Conservation (phyloP, 164 flowering plant genomes). For the Vitis amurensis region DNA sequence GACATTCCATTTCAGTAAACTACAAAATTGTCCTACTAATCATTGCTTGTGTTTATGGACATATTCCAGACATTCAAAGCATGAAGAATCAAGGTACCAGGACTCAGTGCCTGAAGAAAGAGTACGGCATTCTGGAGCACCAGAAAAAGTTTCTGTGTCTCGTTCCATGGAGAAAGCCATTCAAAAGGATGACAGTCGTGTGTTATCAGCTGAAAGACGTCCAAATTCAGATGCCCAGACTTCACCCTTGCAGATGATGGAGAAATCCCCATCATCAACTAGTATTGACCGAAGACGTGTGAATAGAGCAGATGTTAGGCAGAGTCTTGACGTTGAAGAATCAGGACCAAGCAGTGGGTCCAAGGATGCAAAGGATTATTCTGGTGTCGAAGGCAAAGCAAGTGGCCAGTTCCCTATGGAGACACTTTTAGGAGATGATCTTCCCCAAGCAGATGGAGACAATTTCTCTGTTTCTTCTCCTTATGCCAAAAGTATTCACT, state of each 20-base stretch:
- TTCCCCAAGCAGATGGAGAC: constrained; percentile 44
- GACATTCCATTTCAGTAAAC: too few relatives aligned
- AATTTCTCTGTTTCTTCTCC: constrained; percentile 48
- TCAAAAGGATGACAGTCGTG: constrained; percentile 39
- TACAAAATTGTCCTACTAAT: too few relatives aligned
- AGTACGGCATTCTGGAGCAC: constrained; percentile 21
- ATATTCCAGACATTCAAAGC: constrained; percentile 44
- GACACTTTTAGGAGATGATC: constrained; percentile 31
- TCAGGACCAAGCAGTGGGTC: constrained; percentile 43
- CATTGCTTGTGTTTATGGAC: not conserved
- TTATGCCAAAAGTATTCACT: constrained; percentile 31
- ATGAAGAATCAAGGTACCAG: constrained; percentile 37
- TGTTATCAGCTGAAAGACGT: constrained; percentile 41
- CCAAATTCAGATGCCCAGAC: constrained; percentile 33
- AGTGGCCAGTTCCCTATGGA: constrained; percentile 37
- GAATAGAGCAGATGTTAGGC: constrained; percentile 34
- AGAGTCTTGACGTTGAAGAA: constrained; percentile 55
- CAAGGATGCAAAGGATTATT: constrained; percentile 39
- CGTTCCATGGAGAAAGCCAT: constrained; percentile 38
- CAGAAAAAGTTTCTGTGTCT: constrained; percentile 34
- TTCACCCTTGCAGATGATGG: constrained; percentile 39
- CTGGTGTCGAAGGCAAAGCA: constrained; percentile 43
- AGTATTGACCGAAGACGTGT: constrained; percentile 39
- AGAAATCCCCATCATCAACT: constrained; percentile 54
- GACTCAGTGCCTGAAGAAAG: constrained; percentile 45